Base-by-base conservation (phyloP, 2,329 filamentous ascomycete genomes). In the Cladosporium austrohemisphaericum region DNA sequence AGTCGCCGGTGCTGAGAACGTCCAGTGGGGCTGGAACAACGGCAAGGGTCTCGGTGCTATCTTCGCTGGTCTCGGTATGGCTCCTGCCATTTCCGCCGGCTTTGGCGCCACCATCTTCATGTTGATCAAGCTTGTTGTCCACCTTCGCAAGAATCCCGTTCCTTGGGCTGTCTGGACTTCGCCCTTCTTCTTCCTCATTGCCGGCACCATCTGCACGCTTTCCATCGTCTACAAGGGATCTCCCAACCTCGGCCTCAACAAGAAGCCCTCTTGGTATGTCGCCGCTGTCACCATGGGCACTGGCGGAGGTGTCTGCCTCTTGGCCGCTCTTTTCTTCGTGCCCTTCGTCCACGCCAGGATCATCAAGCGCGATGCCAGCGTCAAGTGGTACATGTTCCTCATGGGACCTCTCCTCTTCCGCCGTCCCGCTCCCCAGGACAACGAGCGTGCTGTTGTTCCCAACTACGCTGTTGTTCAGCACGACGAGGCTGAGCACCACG, bases 381-480 rank as follows among this genome's bases (percentile, higher is more conserved):
- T 69, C 14, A 53, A 57, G 38, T 62, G 57, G 53, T 68, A 60
- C 54, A 56, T 65, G 43, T 56, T 70, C 28, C 51, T 63, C 44
- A 29, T 60, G 19, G 67, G 67, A 4, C 67, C 67, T 19, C 54
- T 68, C 4, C 61, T 72, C 16, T 63, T 61, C 72, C 74, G 68
- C 29, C 85, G 86, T 41, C 74, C 78, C 0, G 66, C 74, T 16
- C 76, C 77, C 16, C 68, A 71, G 1, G 75, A 78, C 40, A 73
- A 75, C 31, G 76, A 82, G 47, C 56, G 64, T 14, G 80, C 80
- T 57, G 67, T 69, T 3, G 81, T 91, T 9, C 86, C 85, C 65
- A 77, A 91, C 74, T 92, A 91, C 63, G 84, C 85, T 37, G 86
- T 91, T 32, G 71, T 91, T 20, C 86, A 91, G 66, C 73, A 88